These are phyloP conservation scores for Telopea speciosissima DNA, from an alignment of 177 flowering plant genomes.

Conservation along the genomic window DNA sequence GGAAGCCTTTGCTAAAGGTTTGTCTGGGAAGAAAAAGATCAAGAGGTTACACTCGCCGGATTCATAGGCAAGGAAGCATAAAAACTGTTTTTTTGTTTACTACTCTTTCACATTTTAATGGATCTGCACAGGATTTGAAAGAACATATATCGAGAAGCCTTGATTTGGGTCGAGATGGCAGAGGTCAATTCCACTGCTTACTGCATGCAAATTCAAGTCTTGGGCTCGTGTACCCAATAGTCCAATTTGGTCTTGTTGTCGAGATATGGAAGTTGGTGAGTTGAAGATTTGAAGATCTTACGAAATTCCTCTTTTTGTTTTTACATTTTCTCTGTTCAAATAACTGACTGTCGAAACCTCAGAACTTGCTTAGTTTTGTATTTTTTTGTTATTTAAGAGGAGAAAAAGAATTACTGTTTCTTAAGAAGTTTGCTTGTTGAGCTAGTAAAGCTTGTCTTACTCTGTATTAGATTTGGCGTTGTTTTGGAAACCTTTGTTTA, in stretches of 20 bases:
- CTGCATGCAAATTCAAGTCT: too few species aligned
- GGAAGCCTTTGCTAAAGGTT: slow-evolving; percentile 49
- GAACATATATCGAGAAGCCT: too few species aligned
- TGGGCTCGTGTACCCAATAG: neutral
- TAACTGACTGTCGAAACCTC: neutral
- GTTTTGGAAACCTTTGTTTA: too few species aligned
- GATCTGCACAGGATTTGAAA: too few species aligned
- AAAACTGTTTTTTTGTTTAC: neutral
- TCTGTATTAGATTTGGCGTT: neutral
- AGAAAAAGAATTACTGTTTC: neutral
- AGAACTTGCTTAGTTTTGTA: neutral
- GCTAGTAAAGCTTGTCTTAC: slow-evolving; percentile 6
- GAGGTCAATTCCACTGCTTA: too few species aligned
- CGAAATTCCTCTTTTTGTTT: neutral
- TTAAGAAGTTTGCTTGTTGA: slow-evolving; percentile 5
- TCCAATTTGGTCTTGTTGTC: too few species aligned
- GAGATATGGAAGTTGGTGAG: slow-evolving; percentile 5
- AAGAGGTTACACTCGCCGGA: slow-evolving; percentile 32
- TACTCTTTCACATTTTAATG: too few species aligned
- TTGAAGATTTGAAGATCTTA: neutral
- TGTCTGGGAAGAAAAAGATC: slow-evolving; percentile 32
- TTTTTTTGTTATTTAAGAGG: neutral
- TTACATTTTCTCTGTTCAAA: neutral
- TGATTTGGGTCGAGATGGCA: too few species aligned
- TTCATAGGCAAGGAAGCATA: slow-evolving; percentile 5